Base-by-base conservation (phyloP, 2,329 filamentous ascomycete species). In the Phaeosphaeria sp. region DNA sequence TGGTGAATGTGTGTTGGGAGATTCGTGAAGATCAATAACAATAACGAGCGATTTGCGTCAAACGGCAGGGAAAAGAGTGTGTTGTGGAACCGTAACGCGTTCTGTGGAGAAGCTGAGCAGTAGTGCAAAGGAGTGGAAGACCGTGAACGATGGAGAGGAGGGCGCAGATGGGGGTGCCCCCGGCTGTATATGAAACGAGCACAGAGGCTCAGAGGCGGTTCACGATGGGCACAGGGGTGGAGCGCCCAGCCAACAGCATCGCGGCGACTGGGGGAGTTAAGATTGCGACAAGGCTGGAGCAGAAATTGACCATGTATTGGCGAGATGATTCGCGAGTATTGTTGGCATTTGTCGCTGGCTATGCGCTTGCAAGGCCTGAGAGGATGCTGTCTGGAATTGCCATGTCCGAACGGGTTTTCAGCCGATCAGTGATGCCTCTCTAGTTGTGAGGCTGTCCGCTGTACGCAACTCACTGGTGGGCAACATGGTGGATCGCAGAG, bases 181-280 rank as follows among this genome's bases (percentile, higher is more conserved):
- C 55, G 56, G 67, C 62, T 59, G 64, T 69, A 69, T 69, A 64
- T 69, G 66, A 68, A 71, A 69, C 67, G 55, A 53, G 55, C 46
- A 48, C n/a, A 21, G 56, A 49, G 47, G 43, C 25, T 5, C 25
- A 27, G 25, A 27, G 25, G 25, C 25, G 42, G 54, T 62, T 62
- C 56, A 64, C 62, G 62, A 64, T 64, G 51, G 49, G 46, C 49
- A 50, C 49, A 52, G 65, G 56, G 56, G 59, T 63, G 30, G 30
- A 15, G 13, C 30, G 64, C 60, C 64, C 67, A 67, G 59, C 64
- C 62, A 63, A 63, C 59, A 60, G 39, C 52, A 59, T 46, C 56
- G 46, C 52, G 39, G 59, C 55, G 50, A 50, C 50, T 49, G 39
- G 41, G 58, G 36, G 51, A 46, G 55, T 59, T 64, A 62, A 64